Conservation (phyloP, 2,329 filamentous ascomycete genomes). For the Cryphonectria naterciae region DNA sequence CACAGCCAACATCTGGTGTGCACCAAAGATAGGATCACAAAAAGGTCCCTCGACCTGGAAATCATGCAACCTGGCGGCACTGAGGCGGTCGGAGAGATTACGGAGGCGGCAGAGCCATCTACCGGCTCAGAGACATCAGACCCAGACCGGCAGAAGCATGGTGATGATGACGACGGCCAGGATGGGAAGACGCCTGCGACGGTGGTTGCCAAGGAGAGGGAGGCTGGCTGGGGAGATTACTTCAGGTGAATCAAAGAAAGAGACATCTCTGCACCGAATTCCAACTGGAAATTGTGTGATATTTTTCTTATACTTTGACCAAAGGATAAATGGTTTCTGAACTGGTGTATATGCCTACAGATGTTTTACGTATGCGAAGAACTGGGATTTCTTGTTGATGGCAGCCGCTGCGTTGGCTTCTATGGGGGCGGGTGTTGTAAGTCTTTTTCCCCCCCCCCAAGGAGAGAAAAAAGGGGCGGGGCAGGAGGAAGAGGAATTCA, state of each 20-base stretch:
- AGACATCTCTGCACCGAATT: neutral
- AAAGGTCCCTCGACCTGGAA: neutral
- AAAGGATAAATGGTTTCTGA: neutral
- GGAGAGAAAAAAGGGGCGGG: no score
- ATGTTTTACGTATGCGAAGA: conserved; percentile 57
- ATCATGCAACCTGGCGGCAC: neutral
- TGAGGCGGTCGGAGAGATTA: neutral
- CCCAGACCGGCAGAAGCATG: neutral
- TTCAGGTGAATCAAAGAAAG: conserved; percentile 9
- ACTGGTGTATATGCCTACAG: neutral
- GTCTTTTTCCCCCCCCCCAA: neutral
- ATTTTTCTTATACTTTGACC: neutral
- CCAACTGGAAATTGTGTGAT: no score
- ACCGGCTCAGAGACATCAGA: neutral
- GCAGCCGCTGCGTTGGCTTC: conserved; percentile 52
- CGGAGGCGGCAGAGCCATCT: conserved; percentile 5
- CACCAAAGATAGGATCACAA: neutral
- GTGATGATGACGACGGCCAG: neutral
- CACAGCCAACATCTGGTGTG: neutral
- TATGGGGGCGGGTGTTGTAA: conserved; percentile 51
- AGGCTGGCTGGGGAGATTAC: conserved; percentile 26
- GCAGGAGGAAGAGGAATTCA: no score
- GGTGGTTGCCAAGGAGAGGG: conserved; percentile 14
- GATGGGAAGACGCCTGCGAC: neutral
- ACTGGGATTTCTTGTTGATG: conserved; percentile 55